Evolutionary conservation across 768 basidiomycete genomes (phyloP), one percentile per base, ranked within the genome.

Genomic region (Lactifluus volemus): DNA sequence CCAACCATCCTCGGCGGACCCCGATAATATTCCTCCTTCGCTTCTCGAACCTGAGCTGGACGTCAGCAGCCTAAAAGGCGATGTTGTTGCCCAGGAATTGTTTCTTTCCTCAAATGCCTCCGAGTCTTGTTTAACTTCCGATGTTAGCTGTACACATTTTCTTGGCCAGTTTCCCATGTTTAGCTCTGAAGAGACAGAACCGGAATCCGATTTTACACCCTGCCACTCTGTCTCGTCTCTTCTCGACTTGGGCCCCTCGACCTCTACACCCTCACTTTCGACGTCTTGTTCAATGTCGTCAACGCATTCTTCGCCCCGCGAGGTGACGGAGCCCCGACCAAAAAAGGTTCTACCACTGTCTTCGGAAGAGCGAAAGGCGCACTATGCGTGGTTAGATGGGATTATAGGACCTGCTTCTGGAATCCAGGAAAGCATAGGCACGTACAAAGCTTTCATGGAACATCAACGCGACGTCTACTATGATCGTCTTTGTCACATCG

Each of bases 361-460:
- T 8, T 61, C 71, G 57, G 65, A 68, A n/a, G 81, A 84, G 67
- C 80, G 83, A 38, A 69, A 72, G 55, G 78, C 75, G 29, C 72
- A 81, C 59, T 86, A 86, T 65, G 73, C 78, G 52, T 70, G 79
- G 30, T 71, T 86, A 42, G 77, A 80, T 60, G 74, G 73, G 63
- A 77, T 73, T 48, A 75, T 85, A 53, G 79, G 78, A 14, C 75
- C 76, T 59, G 72, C 77, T 19, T 58, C 68, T 36, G 78, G 78
- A 45, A 73, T 82, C 47, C 75, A 79, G 61, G 81, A 84, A 67
- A 75, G 73, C 48, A 74, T 78, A 59, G 81, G 80, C 21, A 77
- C 78, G 9, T 84, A 85, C 68, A 74, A 73, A 61, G 71, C 73
- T 52, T 75, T 77, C 65, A 84, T 82, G 82, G 72, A 77, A 55